phyloP scores from a whole-genome alignment of 164 flowering plant genomes.

The Umbilicus rupestris region DNA sequence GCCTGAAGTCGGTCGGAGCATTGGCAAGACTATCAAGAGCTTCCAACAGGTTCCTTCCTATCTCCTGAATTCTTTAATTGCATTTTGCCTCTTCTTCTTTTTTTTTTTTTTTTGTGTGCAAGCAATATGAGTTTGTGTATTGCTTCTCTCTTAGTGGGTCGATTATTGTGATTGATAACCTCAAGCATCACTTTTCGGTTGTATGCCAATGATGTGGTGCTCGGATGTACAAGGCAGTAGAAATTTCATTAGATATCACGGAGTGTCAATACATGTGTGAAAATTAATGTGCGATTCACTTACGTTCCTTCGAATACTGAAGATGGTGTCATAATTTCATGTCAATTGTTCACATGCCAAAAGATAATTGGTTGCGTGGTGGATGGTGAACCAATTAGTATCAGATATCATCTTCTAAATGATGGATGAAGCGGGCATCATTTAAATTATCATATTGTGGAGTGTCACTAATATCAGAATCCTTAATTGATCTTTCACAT shows the following conservation, averaged over 20 bases:
- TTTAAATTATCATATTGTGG: neutral
- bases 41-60: conserved; percentile 90
- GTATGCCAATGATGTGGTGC: neutral
- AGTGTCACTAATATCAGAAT: neutral
- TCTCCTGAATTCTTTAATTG: no score
- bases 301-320: no score
- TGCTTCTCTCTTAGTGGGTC: no score
- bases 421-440: neutral
- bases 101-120: neutral
- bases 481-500: neutral
- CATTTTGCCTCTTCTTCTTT: neutral
- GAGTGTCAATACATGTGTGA: no score
- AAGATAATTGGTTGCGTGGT: neutral
- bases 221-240: neutral
- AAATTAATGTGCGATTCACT: no score
- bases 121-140: neutral
- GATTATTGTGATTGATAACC: no score
- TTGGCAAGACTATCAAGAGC: conserved; percentile 90
- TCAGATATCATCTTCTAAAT: neutral
- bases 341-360: neutral
- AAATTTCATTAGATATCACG: neutral
- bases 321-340: no score
- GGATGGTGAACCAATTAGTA: no score
- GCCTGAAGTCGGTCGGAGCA: conserved; percentile 77
- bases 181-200: no score